phyloP scores from a whole-genome alignment of 495 filamentous ascomycete species.

The Penicillium ochrochloron region DNA sequence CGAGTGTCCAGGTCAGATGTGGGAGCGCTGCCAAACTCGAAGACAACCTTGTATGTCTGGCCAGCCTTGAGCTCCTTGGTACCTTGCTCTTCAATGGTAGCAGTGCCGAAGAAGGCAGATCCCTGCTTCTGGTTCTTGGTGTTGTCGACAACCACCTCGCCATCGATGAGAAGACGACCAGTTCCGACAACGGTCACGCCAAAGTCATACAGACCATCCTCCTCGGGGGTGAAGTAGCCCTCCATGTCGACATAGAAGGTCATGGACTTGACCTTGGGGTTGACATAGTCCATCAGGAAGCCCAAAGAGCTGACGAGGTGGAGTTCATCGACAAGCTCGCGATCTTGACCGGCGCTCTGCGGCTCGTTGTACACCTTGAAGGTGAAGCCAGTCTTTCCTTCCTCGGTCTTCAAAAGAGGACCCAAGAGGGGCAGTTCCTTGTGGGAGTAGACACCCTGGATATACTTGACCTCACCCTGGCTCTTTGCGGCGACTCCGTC shows the following conservation, averaged over 20 bases:
- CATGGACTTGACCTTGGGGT: slow-evolving; percentile 49
- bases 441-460: slow-evolving; percentile 61
- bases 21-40: slow-evolving; percentile 62
- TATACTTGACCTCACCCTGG: slow-evolving; percentile 39
- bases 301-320: slow-evolving; percentile 53
- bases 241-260: slow-evolving; percentile 62
- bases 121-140: slow-evolving; percentile 57
- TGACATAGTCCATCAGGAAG: slow-evolving; percentile 64
- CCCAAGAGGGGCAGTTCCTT: slow-evolving; percentile 60
- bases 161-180: slow-evolving; percentile 68
- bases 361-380: slow-evolving; percentile 62
- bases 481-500: slow-evolving; percentile 59
- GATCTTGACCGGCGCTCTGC: slow-evolving; percentile 34
- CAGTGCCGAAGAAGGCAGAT: slow-evolving; percentile 58
- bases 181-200: slow-evolving; percentile 74
- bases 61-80: slow-evolving; percentile 56
- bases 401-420: slow-evolving; percentile 42
- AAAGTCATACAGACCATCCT: slow-evolving; percentile 68
- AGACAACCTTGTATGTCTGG: slow-evolving; percentile 56
- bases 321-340: slow-evolving; percentile 53
- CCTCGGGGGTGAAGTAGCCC: slow-evolving; percentile 57
- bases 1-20: slow-evolving; percentile 56
- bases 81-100: slow-evolving; percentile 61
- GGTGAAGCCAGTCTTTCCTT: slow-evolving; percentile 54
- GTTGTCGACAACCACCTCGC: slow-evolving; percentile 69